Conservation (phyloP, 139 green algal genomes). For the Haematococcus lacustris region DNA sequence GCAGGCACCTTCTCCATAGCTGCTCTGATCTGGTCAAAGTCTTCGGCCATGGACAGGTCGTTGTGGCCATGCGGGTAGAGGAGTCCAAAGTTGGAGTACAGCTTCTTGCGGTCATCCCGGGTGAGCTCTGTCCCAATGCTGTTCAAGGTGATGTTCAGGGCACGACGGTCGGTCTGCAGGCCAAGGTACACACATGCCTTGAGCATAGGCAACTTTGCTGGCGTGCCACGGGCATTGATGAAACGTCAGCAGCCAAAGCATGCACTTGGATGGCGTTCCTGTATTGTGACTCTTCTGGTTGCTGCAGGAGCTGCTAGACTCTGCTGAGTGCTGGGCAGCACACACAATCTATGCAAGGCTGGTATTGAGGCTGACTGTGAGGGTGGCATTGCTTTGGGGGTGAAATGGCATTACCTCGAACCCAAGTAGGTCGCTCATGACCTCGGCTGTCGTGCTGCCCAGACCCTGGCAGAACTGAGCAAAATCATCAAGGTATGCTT, state of each 20-base stretch:
- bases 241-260: no score
- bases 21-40: constrained; percentile 89
- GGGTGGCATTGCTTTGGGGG: no score
- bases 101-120: constrained; percentile 86
- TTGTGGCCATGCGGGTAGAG: constrained; percentile 90
- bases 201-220: no score
- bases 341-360: no score
- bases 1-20: constrained; percentile 80
- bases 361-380: no score
- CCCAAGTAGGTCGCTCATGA: constrained; percentile 89
- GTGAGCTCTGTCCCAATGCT: constrained; percentile 94
- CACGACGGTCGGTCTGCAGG: constrained; percentile 82
- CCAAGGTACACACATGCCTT: no score
- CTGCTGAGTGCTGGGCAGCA: no score
- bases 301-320: no score
- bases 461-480: constrained; percentile 67
- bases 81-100: constrained; percentile 93
- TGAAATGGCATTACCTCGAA: constrained; percentile 96
- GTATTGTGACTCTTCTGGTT: no score
- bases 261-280: no score
- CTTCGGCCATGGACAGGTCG: constrained; percentile 87
- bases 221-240: no score
- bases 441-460: constrained; percentile 78
- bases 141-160: constrained; percentile 99
- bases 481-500: constrained; percentile 98